phyloP scores from a whole-genome alignment of 2,329 filamentous ascomycete species.

The Phoma sp. region DNA sequence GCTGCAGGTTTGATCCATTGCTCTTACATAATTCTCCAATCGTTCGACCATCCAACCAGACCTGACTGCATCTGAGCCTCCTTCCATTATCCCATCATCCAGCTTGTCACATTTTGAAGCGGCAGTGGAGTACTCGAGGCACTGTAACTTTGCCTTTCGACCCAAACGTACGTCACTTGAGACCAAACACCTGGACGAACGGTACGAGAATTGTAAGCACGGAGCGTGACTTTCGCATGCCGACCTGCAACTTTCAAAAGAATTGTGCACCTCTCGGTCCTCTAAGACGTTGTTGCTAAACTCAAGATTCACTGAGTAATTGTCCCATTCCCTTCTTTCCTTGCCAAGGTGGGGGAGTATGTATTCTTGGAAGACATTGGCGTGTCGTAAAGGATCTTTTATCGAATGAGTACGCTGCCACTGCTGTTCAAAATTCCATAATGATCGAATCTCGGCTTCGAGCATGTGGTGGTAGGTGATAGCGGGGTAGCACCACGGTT shows the following conservation, averaged over 20 bases:
- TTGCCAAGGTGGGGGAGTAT: not conserved
- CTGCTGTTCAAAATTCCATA: conserved; percentile 55
- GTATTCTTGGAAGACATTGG: conserved; percentile 17
- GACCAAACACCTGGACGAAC: not conserved
- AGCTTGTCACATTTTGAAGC: conserved; percentile 5
- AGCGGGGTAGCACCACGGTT: conserved; percentile 59
- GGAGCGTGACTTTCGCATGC: conserved; percentile 1
- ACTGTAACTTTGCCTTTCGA: not conserved
- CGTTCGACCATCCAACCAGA: not conserved
- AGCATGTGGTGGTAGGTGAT: conserved; percentile 58
- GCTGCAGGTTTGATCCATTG: not conserved
- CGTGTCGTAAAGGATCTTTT: conserved; percentile 1
- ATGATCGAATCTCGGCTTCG: conserved; percentile 50
- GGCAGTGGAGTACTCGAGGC: conserved; percentile 6
- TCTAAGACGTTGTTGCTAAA: not conserved
- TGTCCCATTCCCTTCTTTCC: conserved; percentile 7
- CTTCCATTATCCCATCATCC: not conserved
- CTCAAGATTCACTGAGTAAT: not conserved
- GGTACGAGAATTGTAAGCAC: conserved; percentile 17
- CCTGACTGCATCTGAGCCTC: not conserved
- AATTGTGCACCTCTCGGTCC: not conserved
- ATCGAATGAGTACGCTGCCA: not conserved
- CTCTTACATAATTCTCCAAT: not conserved
- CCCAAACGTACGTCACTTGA: conserved; percentile 9
- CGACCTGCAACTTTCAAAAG: conserved; percentile 1